Base-by-base conservation (phyloP, 2,329 filamentous ascomycete species). In the Amesomyces nigricolor region DNA sequence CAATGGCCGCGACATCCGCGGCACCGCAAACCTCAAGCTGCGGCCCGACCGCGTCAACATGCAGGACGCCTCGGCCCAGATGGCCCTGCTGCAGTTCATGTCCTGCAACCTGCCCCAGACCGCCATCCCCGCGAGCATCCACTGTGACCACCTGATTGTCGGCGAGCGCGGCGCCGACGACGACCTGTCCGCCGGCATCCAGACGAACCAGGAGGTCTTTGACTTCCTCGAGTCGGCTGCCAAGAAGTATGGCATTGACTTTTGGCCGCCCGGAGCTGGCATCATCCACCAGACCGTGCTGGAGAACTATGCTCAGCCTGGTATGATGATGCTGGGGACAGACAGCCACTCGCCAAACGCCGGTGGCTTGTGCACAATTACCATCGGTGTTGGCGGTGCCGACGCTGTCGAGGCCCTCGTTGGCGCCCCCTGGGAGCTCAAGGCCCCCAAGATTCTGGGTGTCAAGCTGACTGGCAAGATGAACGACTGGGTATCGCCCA, bases 31-130 rank as follows among this genome's bases (percentile, higher is more conserved):
- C 70, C 80, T 99, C 73, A 95, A 95, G 77, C 87, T 99, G 72
- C 96, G 96, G 73, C 94, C 94, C 19, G 94, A 99, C 72, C 84
- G 94, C 51, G 94, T 97, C 64, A 95, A 95, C 62, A 99, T 99
- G 94, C 94, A 99, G 74, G 94, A 99, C 77, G 94, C 94, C 13
- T 96, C 90, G 30, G 94, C 94, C 5, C 94, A 99, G 76, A 99
- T 99, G 94, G 94, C 94, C 1, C 77, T 99, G 62, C 77, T 99
- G 65, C 94, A 99, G 74, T 99, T 99, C 79, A 99, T 99, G 92
- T 89, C 89, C 29, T 99, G 94, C 72, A 89, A 90, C 53, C 80
- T 99, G 52, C 88, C 87, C 29, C 84, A 84, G 57, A 96, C 94
- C 2, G 91, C 91, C 9, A 92, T 99, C 48, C 94, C 94, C 10